Percentiles rank a stretch among this genome's conserved stretches.
Conservation (phyloP, 768 basidiomycete genomes). For the Tricholoma terreum region DNA sequence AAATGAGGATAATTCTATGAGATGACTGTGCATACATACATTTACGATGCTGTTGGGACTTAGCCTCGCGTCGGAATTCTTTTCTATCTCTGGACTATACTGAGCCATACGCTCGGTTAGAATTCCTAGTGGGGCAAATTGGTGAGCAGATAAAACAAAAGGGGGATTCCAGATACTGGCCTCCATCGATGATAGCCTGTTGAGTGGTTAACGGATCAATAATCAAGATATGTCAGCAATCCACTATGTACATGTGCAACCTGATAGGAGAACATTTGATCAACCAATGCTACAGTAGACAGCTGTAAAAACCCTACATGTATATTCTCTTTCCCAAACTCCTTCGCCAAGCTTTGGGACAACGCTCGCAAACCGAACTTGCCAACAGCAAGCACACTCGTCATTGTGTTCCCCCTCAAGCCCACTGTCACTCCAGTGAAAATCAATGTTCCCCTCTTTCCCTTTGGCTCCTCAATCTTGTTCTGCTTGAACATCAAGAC, state of each 20-base stretch:
- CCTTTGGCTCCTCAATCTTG: conserved; percentile 42
- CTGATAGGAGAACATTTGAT: conserved; percentile 24
- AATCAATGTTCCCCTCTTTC: conserved; percentile 60
- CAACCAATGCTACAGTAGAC: background rate
- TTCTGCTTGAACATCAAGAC: conserved; percentile 61
- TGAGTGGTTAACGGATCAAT: background rate
- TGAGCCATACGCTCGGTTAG: conserved; percentile 28
- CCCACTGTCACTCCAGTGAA: conserved; percentile 76
- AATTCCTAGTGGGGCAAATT: conserved; percentile 27
- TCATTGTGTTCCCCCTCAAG: conserved; percentile 55
- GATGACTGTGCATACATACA: conserved; percentile 34
- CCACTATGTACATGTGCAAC: conserved; percentile 58
- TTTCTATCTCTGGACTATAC: conserved; percentile 35
- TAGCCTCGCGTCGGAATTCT: conserved; percentile 47
- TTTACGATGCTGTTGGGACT: conserved; percentile 68
- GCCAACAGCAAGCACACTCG: conserved; percentile 60
- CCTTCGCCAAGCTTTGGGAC: conserved; percentile 70
- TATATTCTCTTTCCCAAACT: conserved; percentile 72
- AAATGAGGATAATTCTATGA: background rate
- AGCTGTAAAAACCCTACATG: conserved; percentile 43
- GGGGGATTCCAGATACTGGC: conserved; percentile 21
- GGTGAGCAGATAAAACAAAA: background rate
- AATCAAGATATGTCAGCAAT: background rate
- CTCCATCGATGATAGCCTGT: conserved; percentile 71
- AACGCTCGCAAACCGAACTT: conserved; percentile 63